Evolutionary conservation across 345 rosid genomes (phyloP), one percentile per base, ranked within the genome.

Genomic region (Lumnitzera racemosa): DNA sequence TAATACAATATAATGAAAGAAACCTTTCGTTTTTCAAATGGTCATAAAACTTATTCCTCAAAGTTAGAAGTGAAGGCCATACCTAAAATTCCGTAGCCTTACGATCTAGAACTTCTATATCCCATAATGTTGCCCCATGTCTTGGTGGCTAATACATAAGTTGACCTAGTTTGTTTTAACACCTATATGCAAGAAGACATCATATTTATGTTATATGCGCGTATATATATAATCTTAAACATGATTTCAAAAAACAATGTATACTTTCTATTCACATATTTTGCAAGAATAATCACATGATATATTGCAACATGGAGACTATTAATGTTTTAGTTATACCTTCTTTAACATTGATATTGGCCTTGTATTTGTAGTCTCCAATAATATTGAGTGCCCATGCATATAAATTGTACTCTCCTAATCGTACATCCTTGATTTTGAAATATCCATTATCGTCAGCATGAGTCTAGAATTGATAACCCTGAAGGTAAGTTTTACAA

Each of bases 381-480:
- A 81, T 77, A 55, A 79, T 83, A 69, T 87, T 90, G 11, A 88
- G 77, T 29, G 73, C 79, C 80, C 82, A 90, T 3, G 87, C 90
- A 62, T 81, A 83, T 16, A 90, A 72, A 58, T 78, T 80, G 47
- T 90, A 90, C 12, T 74, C 80, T 3, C 95, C 90, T 36, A 69
- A 41, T 13, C 78, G 67, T 8, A 81, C 57, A 56, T 77, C 61
- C 3, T 50, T 61, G 47, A 90, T 80, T 5, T 56, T 41, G 50
- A 87, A 90, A 43, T 57, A 71, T 24, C 97, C 95, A 46, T 67
- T 46, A 47, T 43, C 56, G 25, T 73, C 55, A 2, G 78, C 68
- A 59, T 17, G 56, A 7, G 70, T 54, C 80, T 78, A 76, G 3
- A 79, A 79, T 16, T 79, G 83, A 59, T 79, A 75, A 3, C 78